phyloP scores from a whole-genome alignment of 371 early-diverging fungal species.

The Zychaea mexicana region DNA sequence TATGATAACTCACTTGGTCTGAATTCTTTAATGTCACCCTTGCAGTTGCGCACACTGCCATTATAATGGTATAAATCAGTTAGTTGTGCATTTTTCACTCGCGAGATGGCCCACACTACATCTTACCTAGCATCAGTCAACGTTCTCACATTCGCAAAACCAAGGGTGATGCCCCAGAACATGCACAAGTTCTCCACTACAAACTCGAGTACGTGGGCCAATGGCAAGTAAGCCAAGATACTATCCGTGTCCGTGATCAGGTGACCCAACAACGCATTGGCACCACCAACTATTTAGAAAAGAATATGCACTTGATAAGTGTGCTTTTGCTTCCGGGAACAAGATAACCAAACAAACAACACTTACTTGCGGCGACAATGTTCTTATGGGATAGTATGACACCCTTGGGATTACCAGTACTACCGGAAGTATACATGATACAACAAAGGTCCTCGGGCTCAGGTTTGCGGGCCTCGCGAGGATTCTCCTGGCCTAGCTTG shows the following conservation, averaged over 20 bases:
- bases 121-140: conserved; percentile 76
- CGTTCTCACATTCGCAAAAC: conserved; percentile 89
- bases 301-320: conserved; percentile 1
- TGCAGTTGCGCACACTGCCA: conserved; percentile 89
- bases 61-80: too few species aligned
- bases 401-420: conserved; percentile 92
- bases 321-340: neutral
- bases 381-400: conserved; percentile 87
- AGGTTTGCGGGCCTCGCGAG: conserved; percentile 65
- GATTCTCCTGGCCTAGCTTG: conserved; percentile 65
- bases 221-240: conserved; percentile 91
- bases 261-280: conserved; percentile 51
- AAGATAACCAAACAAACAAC: neutral
- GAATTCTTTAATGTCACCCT: conserved; percentile 93
- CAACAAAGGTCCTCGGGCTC: conserved; percentile 81
- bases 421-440: conserved; percentile 97
- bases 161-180: conserved; percentile 78
- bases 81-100: too few species aligned
- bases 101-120: too few species aligned
- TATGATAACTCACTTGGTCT: conserved; percentile 62
- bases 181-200: conserved; percentile 78
- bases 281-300: conserved; percentile 58
- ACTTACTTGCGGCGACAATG: conserved; percentile 73
- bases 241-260: conserved; percentile 53
- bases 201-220: conserved; percentile 93